A percentile compares a stretch with the other conserved stretches of the same genome.
phyloP scores from a whole-genome alignment of 1,139 yeast species.

The Diutina ranongensis region DNA sequence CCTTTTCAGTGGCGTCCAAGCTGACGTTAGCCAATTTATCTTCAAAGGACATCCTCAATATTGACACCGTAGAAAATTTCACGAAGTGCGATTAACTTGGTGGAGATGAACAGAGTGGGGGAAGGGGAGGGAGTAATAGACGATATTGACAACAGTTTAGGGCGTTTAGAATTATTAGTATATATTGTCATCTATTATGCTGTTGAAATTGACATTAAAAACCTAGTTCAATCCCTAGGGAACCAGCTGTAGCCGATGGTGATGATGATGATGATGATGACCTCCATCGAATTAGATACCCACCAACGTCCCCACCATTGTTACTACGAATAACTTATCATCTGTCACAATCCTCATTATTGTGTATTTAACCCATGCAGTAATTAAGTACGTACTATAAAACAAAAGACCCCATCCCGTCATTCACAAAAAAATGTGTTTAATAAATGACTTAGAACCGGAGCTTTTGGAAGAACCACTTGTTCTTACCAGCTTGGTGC shows the following conservation, averaged over 20 bases:
- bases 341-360: not conserved
- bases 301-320: too few relatives aligned
- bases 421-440: slow-evolving; percentile 9
- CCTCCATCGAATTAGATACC: too few relatives aligned
- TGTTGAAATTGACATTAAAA: too few relatives aligned
- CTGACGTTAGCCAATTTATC: not conserved
- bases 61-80: not conserved
- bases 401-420: slow-evolving; percentile 7
- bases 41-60: slow-evolving; percentile 4
- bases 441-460: slow-evolving; percentile 55
- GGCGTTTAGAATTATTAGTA: too few relatives aligned
- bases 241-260: too few relatives aligned
- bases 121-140: too few relatives aligned
- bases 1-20: slow-evolving; percentile 14
- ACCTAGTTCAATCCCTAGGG: too few relatives aligned
- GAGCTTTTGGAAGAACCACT: slow-evolving; percentile 99
- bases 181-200: too few relatives aligned
- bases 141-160: too few relatives aligned
- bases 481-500: slow-evolving; percentile 99
- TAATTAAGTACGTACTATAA: slow-evolving; percentile 6
- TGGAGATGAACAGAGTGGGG: not conserved
- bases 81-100: not conserved
- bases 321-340: not conserved
- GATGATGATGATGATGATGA: too few relatives aligned
- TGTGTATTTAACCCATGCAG: slow-evolving; percentile 4